Percentiles rank a stretch among this genome's conserved stretches.
These are phyloP conservation scores for Plantago rigida DNA, from an alignment of 305 asterid genomes.

Conservation along the genomic window DNA sequence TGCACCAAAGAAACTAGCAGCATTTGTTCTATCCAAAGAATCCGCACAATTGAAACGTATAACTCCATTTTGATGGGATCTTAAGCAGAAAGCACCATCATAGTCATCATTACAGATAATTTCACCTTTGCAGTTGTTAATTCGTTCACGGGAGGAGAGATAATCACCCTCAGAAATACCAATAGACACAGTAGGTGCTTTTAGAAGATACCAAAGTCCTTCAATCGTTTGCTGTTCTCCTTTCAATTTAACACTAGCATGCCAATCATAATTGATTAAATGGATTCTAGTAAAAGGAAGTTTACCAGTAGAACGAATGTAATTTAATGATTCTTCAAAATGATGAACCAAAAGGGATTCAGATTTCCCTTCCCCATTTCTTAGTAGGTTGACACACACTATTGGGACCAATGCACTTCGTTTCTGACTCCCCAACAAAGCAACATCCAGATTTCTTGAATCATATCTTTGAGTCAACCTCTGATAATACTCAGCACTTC, in stretches of 20 bases:
- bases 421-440: slow-evolving; percentile 52
- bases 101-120: slow-evolving; percentile 62
- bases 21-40: slow-evolving; percentile 96
- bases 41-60: slow-evolving; percentile 97
- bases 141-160: slow-evolving; percentile 72
- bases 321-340: slow-evolving; percentile 84
- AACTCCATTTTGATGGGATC: slow-evolving; percentile 96
- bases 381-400: slow-evolving; percentile 78
- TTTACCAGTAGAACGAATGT: slow-evolving; percentile 60
- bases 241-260: slow-evolving; percentile 85
- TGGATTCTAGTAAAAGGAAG: slow-evolving; percentile 76
- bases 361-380: slow-evolving; percentile 89
- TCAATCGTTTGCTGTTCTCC: slow-evolving; percentile 96
- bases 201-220: slow-evolving; percentile 95
- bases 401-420: slow-evolving; percentile 83
- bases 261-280: slow-evolving; percentile 98
- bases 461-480: slow-evolving; percentile 89
- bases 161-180: slow-evolving; percentile 91
- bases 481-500: slow-evolving; percentile 81
- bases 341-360: slow-evolving; percentile 87
- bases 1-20: slow-evolving; percentile 98
- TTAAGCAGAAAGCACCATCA: slow-evolving; percentile 90
- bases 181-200: slow-evolving; percentile 73
- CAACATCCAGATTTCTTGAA: slow-evolving; percentile 57
- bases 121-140: slow-evolving; percentile 86